Evolutionary conservation across 1,284 basidiomycete genomes (phyloP).

Genomic region (Cryptococcus sp.): DNA sequence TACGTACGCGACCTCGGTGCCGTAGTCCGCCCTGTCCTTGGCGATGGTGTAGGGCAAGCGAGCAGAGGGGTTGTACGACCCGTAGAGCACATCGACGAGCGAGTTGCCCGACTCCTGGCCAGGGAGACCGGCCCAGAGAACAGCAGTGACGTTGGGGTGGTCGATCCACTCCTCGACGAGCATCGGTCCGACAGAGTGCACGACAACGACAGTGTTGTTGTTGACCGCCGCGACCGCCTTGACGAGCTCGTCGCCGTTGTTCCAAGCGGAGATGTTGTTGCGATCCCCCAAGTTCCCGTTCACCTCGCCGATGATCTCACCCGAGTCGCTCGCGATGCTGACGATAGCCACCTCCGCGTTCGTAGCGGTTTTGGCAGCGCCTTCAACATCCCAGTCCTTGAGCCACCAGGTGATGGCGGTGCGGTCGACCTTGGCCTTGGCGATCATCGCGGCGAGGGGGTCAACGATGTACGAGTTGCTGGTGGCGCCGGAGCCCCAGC

Average conservation of each 20-base stretch:
- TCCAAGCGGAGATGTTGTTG: slow-evolving; percentile 77
- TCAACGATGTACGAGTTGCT: slow-evolving; percentile 55
- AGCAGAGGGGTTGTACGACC: slow-evolving; percentile 66
- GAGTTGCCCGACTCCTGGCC: slow-evolving; percentile 76
- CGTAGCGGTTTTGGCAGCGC: slow-evolving; percentile 56
- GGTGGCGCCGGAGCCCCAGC: slow-evolving; percentile 69
- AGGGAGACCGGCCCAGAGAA: slow-evolving; percentile 51
- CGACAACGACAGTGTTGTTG: slow-evolving; percentile 75
- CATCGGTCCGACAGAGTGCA: slow-evolving; percentile 71
- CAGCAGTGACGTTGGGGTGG: slow-evolving; percentile 58
- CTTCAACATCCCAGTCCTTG: slow-evolving; percentile 61
- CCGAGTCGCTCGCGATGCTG: slow-evolving; percentile 64
- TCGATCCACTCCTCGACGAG: slow-evolving; percentile 74
- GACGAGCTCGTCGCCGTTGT: slow-evolving; percentile 60
- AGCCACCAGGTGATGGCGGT: slow-evolving; percentile 56
- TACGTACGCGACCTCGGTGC: slow-evolving; percentile 51
- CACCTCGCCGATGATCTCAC: slow-evolving; percentile 65
- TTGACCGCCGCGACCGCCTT: slow-evolving; percentile 45
- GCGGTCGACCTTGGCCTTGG: slow-evolving; percentile 55
- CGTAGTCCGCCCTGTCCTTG: slow-evolving; percentile 63
- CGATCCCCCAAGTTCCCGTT: slow-evolving; percentile 57
- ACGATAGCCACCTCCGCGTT: slow-evolving; percentile 65
- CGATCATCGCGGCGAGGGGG: slow-evolving; percentile 67
- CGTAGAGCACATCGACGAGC: slow-evolving; percentile 59
- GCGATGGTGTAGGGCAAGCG: slow-evolving; percentile 79